These are phyloP conservation scores for Candida boleticola DNA, from an alignment of 805 yeast species.

Conservation along the genomic window DNA sequence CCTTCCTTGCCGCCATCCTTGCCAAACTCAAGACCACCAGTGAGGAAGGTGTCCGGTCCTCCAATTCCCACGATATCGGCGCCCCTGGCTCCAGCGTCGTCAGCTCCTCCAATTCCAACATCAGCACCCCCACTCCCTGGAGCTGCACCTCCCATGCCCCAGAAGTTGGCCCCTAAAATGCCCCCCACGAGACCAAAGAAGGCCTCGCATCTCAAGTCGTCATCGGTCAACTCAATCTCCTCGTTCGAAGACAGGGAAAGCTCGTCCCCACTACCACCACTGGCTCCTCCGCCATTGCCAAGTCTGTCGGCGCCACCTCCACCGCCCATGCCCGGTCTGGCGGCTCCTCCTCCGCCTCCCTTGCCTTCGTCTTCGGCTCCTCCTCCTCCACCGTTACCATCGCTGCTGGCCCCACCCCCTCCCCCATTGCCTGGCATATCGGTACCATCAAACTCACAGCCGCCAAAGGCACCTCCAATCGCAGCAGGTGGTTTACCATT, in stretches of 20 bases:
- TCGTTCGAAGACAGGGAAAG: conserved; percentile 11
- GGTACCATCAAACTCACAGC: not conserved
- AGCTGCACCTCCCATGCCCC: conserved; percentile 1
- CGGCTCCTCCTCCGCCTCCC: conserved; percentile 19
- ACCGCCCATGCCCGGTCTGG: conserved; percentile 8
- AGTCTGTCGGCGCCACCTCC: conserved; percentile 13
- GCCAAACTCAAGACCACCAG: conserved; percentile 12
- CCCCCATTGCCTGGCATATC: conserved; percentile 9
- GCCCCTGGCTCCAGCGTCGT: conserved; percentile 4
- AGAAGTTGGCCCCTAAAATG: conserved; percentile 23
- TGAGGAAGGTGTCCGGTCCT: conserved; percentile 7
- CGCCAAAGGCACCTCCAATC: conserved; percentile 10
- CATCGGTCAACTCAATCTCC: conserved; percentile 18
- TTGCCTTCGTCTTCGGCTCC: conserved; percentile 15
- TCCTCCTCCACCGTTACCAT: conserved; percentile 11
- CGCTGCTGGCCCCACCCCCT: conserved; percentile 12
- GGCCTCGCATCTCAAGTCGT: conserved; percentile 29
- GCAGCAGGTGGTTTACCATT: conserved; percentile 52
- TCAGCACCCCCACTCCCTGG: conserved; percentile 13
- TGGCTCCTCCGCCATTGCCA: conserved; percentile 9
- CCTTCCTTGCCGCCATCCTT: conserved; percentile 2
- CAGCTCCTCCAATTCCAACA: conserved; percentile 18
- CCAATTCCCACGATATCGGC: conserved; percentile 13
- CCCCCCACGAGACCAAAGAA: conserved; percentile 43
- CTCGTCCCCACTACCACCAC: conserved; percentile 8